Base-by-base conservation (phyloP, 2,329 filamentous ascomycete genomes). In the Cladosporium sp. region DNA sequence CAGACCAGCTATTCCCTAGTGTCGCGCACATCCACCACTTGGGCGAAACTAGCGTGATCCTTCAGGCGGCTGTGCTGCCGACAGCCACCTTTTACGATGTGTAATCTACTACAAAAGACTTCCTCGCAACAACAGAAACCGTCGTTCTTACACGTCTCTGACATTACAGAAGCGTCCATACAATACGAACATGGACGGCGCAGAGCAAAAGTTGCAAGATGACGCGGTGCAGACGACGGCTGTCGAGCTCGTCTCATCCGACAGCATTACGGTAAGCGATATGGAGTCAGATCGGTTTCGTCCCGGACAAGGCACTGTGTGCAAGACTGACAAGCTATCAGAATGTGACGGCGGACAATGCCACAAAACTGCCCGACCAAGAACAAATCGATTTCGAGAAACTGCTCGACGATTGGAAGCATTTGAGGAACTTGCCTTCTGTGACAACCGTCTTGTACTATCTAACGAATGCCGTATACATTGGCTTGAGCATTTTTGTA, bases 51-150 rank as follows among this genome's bases (percentile, higher is more conserved):
- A 46, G 43, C 43, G 20, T 38, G 43, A 46, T 46, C 43, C 43
- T 46, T 46, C 32, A 27, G 20, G 43, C 22, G 43, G 43, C 33
- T 22, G 33, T 46, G 43, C 43, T 35, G 9, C 22, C 22, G 22
- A 33, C 32, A 33, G n/a, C 4, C 12, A 7, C 22, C 22, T 4
- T n/a, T 27, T 9, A 27, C 22, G 22, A 27, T 27, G 22, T 9
- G n/a, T n/a, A n/a, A n/a, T n/a, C n/a, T n/a, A n/a, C 9, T 27
- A 27, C 22, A 27, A 33, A 13, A 33, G 32, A 33, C 32, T 33
- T 13, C 12, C 32, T 33, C 32, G 32, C 22, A 9, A 9, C 9
- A 9, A 27, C 4, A 27, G 22, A 27, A 9, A 27, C 9, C 5
- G 9, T 27, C 22, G 4, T 27, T 27, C 22, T 27, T 27, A 27